A percentile compares a stretch with the other conserved stretches of the same genome.
Conservation (phyloP, 805 yeast species). For the Saccharomycopsis capsularis region DNA sequence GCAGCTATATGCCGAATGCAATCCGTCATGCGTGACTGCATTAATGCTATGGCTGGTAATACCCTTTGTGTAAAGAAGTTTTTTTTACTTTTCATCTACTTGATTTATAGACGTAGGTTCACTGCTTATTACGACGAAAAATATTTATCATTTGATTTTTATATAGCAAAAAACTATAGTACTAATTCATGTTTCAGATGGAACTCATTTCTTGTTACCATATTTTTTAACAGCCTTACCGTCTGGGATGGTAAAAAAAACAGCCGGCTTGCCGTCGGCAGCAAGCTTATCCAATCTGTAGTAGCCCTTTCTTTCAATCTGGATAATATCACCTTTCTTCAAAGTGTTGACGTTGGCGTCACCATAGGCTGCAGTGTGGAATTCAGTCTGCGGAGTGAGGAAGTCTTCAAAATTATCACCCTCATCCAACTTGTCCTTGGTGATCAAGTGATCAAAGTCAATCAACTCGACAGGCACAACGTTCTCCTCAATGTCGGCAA, state of each 20-base stretch:
- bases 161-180: no score
- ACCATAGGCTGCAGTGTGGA: constrained; percentile 69
- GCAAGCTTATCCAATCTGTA: constrained; percentile 66
- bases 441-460: constrained; percentile 90
- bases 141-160: no score
- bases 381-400: constrained; percentile 81
- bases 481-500: constrained; percentile 71
- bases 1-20: no score
- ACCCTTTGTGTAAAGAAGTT: no score
- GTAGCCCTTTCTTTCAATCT: constrained; percentile 96
- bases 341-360: constrained; percentile 70
- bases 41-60: no score
- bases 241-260: constrained; percentile 91
- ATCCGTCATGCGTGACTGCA: no score
- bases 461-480: constrained; percentile 64
- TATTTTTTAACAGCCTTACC: constrained; percentile 78
- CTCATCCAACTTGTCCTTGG: constrained; percentile 91
- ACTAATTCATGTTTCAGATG: no score
- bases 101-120: no score
- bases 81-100: no score
- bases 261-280: constrained; percentile 54
- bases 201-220: constrained; percentile 54
- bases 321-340: constrained; percentile 83
- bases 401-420: constrained; percentile 90
- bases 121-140: no score